Evolutionary conservation across 495 filamentous ascomycete species (phyloP), one percentile per base, ranked within the genome.

Genomic region (Penicillium longicatenatum): DNA sequence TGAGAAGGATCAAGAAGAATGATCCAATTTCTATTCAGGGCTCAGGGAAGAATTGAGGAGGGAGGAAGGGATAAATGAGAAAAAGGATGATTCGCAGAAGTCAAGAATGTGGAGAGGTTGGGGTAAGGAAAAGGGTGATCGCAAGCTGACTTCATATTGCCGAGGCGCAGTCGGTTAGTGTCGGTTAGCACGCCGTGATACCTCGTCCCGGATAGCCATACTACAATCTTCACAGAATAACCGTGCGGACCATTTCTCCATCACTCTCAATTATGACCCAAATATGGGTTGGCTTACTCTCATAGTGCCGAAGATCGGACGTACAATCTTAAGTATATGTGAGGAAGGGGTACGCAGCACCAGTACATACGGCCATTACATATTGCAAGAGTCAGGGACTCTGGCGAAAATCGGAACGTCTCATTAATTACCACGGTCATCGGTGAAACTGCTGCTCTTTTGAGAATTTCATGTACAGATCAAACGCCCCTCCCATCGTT

Each of bases 111-210:
- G 52, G 60, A 61, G 55, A 42, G 52, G 57, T 46, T 31, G 39
- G 49, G 48, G 42, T 14, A 22, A 43, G 19, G 41, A 30, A 53
- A 54, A 47, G 57, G 55, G 55, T 59, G 55, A 52, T 42, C 57
- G 58, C 64, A 65, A 58, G 60, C 57, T 67, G 61, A 67, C 59
- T 64, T 62, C 61, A 66, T 55, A 44, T 54, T 64, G 54, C 67
- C 67, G 67, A 69, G 67, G 67, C 56, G n/a, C 45, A 45, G 50
- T 62, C 67, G 67, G 67, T 63, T 69, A 69, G 51, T 61, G 64
- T 64, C 67, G 67, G 67, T 49, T 31, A 42, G 33, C 4, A 17
- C 16, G 10, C 10, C 4, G 14, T 42, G 10, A 33, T 22, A 35
- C 31, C 12, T 11, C 11, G 31, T 11, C 11, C 31, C 12, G 12